These are phyloP conservation scores for Saccharomycopsis selenospora DNA, from an alignment of 805 yeast species.

Conservation along the genomic window DNA sequence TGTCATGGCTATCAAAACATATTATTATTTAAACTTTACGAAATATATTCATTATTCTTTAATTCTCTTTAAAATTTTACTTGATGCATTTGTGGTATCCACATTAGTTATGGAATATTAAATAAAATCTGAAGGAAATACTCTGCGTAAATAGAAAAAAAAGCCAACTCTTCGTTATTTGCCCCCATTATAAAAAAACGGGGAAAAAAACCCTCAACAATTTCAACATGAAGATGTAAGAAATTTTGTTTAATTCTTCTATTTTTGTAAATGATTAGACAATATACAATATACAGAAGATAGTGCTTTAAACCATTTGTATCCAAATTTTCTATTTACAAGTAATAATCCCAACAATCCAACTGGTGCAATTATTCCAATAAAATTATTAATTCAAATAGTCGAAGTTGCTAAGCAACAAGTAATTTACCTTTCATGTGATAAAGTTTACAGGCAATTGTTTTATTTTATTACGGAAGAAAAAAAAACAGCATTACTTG, in stretches of 20 bases:
- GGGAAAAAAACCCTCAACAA: no score
- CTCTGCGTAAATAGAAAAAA: no score
- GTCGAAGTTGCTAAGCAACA: slow-evolving; percentile 32
- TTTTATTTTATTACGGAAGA: slow-evolving; percentile 33
- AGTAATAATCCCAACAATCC: slow-evolving; percentile 48
- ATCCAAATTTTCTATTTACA: slow-evolving; percentile 37
- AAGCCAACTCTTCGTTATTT: no score
- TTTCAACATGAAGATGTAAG: slow-evolving; percentile 41
- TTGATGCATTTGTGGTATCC: slow-evolving; percentile 30
- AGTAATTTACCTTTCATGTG: slow-evolving; percentile 36
- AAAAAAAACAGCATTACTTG: slow-evolving; percentile 33
- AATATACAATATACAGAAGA: slow-evolving; percentile 44
- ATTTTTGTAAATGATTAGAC: slow-evolving; percentile 42
- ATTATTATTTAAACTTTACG: neutral
- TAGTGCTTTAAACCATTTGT: slow-evolving; percentile 33
- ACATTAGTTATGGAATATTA: slow-evolving; percentile 37
- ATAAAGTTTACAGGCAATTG: slow-evolving; percentile 50
- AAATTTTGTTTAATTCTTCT: slow-evolving; percentile 42
- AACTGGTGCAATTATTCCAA: slow-evolving; percentile 37
- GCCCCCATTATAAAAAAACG: no score
- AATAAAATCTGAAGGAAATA: no score
- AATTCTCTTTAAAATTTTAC: neutral
- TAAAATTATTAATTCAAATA: slow-evolving; percentile 30
- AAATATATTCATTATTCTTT: neutral
- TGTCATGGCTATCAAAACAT: no score